Evolutionary conservation across 23 red algal species (phyloP).

Genomic region (Gracilariopsis chorda): DNA sequence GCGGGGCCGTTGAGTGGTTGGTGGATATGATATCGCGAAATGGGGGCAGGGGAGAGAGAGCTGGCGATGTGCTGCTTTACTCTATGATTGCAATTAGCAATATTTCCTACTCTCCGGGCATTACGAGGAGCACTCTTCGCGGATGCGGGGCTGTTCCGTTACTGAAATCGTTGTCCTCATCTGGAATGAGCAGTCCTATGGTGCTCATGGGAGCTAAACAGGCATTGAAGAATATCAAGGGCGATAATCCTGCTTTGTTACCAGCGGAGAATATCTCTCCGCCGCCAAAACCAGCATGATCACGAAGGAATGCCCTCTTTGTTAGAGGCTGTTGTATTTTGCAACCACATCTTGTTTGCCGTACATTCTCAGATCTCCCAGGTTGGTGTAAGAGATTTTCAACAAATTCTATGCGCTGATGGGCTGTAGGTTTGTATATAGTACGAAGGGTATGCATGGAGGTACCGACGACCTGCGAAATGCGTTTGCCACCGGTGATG

Average conservation of each 20-base stretch:
- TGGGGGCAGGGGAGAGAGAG: slow-evolving; percentile 30
- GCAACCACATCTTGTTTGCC: too few relatives aligned
- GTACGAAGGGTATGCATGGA: too few relatives aligned
- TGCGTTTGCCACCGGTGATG: too few relatives aligned
- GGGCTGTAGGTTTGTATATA: too few relatives aligned
- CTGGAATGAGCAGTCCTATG: slow-evolving; percentile 34
- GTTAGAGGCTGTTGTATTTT: too few relatives aligned
- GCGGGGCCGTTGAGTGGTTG: slow-evolving; percentile 52
- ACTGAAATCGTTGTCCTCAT: slow-evolving; percentile 42
- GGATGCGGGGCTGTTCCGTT: slow-evolving; percentile 15
- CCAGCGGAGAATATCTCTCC: background rate
- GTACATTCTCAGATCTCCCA: too few relatives aligned
- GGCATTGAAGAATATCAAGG: slow-evolving; percentile 33
- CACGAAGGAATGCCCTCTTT: too few relatives aligned
- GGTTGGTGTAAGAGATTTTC: too few relatives aligned
- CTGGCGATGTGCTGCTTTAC: slow-evolving; percentile 35
- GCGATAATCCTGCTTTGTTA: background rate
- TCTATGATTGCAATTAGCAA: slow-evolving; percentile 47
- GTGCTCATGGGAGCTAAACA: slow-evolving; percentile 35
- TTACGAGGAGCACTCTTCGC: slow-evolving; percentile 36
- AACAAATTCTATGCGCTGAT: too few relatives aligned
- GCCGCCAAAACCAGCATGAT: background rate
- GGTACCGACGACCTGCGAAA: too few relatives aligned
- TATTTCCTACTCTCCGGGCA: slow-evolving; percentile 49
- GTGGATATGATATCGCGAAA: slow-evolving; percentile 55